Conservation (phyloP, 164 flowering plant genomes). For the Vitis rupestris region DNA sequence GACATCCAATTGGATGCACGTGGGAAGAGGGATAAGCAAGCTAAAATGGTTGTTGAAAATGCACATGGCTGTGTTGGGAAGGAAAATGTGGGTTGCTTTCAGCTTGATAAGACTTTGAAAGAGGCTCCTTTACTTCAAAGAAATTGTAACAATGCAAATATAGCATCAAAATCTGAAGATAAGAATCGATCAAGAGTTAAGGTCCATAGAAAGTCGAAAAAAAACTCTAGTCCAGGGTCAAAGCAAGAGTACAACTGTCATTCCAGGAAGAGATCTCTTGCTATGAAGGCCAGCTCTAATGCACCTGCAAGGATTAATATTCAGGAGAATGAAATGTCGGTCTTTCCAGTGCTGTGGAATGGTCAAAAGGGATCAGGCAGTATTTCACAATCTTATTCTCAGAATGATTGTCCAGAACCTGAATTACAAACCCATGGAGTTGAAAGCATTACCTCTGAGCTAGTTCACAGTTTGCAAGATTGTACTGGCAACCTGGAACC, state of each 20-base stretch:
- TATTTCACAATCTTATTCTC: slow-evolving; percentile 17
- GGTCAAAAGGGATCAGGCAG: slow-evolving; percentile 10
- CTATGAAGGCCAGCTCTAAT: slow-evolving; percentile 20
- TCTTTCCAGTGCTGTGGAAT: slow-evolving; percentile 14
- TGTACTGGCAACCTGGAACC: slow-evolving; percentile 15
- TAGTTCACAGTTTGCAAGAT: slow-evolving; percentile 18
- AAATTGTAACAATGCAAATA: slow-evolving; percentile 14
- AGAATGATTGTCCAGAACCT: slow-evolving; percentile 4
- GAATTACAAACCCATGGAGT: slow-evolving; percentile 10
- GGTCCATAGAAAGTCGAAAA: slow-evolving; percentile 25
- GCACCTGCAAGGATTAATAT: slow-evolving; percentile 12
- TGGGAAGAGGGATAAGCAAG: slow-evolving; percentile 32
- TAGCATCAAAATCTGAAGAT: slow-evolving; percentile 25
- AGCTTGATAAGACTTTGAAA: slow-evolving; percentile 18
- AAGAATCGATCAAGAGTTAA: slow-evolving; percentile 19
- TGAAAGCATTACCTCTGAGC: slow-evolving; percentile 17
- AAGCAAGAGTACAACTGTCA: slow-evolving; percentile 25
- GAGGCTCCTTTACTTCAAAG: slow-evolving; percentile 23
- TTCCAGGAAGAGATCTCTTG: slow-evolving; percentile 25
- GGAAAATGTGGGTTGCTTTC: slow-evolving; percentile 29
- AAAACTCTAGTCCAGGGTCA: slow-evolving; percentile 18
- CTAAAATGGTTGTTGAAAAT: slow-evolving; percentile 20
- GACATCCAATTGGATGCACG: slow-evolving; percentile 14
- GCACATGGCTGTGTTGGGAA: slow-evolving; percentile 32
- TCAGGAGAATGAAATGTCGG: slow-evolving; percentile 18